Evolutionary conservation across 2,329 filamentous ascomycete species (phyloP).

Genomic region (Cladosporium austrohemisphaericum): DNA sequence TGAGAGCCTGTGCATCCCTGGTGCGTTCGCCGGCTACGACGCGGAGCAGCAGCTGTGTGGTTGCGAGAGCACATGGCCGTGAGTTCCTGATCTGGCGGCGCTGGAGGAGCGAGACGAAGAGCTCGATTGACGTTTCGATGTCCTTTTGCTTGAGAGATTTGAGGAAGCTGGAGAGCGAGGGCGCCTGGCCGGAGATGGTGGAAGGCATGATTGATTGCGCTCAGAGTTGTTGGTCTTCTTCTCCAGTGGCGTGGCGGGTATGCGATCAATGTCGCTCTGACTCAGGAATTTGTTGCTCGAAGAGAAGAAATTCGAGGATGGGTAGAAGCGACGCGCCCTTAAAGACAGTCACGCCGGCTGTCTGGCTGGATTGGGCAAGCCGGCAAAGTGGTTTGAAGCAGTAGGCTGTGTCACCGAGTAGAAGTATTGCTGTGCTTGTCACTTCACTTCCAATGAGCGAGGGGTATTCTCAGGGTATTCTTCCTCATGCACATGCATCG

Average conservation of each 20-base stretch:
- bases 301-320: too few species aligned
- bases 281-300: too few species aligned
- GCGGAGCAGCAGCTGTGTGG: constrained; percentile 79
- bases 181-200: constrained; percentile 57
- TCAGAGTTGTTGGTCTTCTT: neutral
- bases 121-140: constrained; percentile 79
- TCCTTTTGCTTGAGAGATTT: constrained; percentile 71
- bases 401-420: too few species aligned
- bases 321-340: too few species aligned
- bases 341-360: too few species aligned
- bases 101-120: constrained; percentile 80
- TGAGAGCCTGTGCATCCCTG: constrained; percentile 70
- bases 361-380: too few species aligned
- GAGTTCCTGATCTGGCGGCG: constrained; percentile 84
- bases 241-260: neutral
- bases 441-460: too few species aligned
- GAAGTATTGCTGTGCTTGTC: too few species aligned
- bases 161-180: constrained; percentile 73
- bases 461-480: too few species aligned
- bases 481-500: too few species aligned
- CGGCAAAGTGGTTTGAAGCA: too few species aligned
- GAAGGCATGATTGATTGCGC: constrained; percentile 51
- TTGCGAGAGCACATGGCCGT: constrained; percentile 84
- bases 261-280: constrained; percentile 2
- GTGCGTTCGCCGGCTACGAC: constrained; percentile 81